Evolutionary conservation across 163 green algal genomes (phyloP).

Genomic region (Smithsoniella earleae): DNA sequence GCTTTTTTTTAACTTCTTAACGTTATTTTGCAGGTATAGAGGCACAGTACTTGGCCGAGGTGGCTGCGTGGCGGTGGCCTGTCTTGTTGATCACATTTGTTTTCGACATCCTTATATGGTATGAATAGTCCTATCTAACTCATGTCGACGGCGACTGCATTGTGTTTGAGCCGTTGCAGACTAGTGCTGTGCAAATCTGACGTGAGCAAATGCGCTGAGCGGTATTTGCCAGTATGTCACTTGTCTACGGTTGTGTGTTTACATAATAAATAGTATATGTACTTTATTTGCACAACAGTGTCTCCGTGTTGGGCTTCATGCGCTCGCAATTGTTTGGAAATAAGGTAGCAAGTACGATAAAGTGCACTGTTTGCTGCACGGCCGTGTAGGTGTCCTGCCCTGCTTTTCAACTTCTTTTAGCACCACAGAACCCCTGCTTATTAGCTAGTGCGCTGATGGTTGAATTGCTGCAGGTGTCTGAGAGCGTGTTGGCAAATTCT

Average conservation of each 20-base stretch:
- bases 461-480: constrained; percentile 10
- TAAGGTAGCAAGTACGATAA: neutral
- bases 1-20: too few species aligned
- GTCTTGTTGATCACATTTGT: constrained; percentile 54
- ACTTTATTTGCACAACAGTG: neutral
- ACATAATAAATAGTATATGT: neutral
- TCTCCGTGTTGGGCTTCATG: neutral
- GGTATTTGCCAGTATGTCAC: neutral
- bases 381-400: neutral
- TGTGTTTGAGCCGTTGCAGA: neutral
- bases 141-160: neutral
- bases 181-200: neutral
- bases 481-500: neutral
- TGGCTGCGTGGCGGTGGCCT: constrained; percentile 47
- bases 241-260: neutral
- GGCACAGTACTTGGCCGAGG: constrained; percentile 48
- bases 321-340: neutral
- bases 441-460: too few species aligned
- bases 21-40: constrained; percentile 44
- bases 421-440: too few species aligned
- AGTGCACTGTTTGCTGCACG: neutral
- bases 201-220: neutral
- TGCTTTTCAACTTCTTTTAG: neutral
- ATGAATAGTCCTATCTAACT: neutral
- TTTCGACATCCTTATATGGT: constrained; percentile 50